Percentiles rank a stretch among this genome's conserved stretches.
Conservation (phyloP, 257 asterid species). For the Solanum pennellii region DNA sequence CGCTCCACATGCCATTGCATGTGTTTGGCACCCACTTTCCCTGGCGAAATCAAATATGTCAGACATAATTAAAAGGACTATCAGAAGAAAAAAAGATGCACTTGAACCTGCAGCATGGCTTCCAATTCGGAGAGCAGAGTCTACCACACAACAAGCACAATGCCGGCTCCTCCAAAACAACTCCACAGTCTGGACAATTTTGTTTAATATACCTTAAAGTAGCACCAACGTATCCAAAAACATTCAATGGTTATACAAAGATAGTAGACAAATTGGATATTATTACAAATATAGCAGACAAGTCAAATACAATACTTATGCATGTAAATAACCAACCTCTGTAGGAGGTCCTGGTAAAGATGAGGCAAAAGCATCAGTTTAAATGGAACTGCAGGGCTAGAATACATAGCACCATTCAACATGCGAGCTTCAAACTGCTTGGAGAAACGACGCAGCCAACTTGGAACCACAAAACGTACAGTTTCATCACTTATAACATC, state of each 20-base stretch:
- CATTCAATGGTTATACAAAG: background rate
- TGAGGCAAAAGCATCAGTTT: slow-evolving; percentile 76
- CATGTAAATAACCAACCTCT: slow-evolving; percentile 40
- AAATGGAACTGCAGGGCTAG: slow-evolving; percentile 73
- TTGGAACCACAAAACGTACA: slow-evolving; percentile 37
- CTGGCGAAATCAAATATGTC: slow-evolving; percentile 21
- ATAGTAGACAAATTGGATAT: background rate
- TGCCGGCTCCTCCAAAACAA: slow-evolving; percentile 68
- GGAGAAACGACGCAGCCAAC: slow-evolving; percentile 57
- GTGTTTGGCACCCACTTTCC: slow-evolving; percentile 72
- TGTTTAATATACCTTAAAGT: slow-evolving; percentile 57
- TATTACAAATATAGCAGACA: background rate
- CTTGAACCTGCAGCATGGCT: slow-evolving; percentile 77
- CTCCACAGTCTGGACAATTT: slow-evolving; percentile 70
- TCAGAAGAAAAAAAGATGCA: background rate
- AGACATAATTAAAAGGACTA: background rate
- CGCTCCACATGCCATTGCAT: slow-evolving; percentile 84
- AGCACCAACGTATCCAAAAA: background rate
- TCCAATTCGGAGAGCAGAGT: slow-evolving; percentile 91
- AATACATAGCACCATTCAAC: slow-evolving; percentile 28
- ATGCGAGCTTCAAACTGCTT: slow-evolving; percentile 30
- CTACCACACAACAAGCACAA: slow-evolving; percentile 86
- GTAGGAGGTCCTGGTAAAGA: slow-evolving; percentile 84
- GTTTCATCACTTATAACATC: slow-evolving; percentile 39
- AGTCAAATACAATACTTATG: background rate